These are phyloP conservation scores for Millerozyma acaciae DNA, from an alignment of 805 yeast genomes.

Conservation along the genomic window DNA sequence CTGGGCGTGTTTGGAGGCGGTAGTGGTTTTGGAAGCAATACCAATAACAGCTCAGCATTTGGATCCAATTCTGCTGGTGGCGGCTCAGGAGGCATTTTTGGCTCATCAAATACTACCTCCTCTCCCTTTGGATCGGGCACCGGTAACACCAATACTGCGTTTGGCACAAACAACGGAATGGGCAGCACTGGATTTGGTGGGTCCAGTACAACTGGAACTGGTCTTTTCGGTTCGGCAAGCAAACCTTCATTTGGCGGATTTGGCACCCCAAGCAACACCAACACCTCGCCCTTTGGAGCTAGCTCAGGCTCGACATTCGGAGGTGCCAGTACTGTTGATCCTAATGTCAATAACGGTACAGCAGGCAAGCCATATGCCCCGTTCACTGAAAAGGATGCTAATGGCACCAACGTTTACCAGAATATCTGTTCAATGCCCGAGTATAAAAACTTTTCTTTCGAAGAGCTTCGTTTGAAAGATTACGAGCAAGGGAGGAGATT, in stretches of 20 bases:
- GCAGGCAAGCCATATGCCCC: slow-evolving; percentile 67
- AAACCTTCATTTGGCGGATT: slow-evolving; percentile 21
- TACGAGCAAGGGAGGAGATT: slow-evolving; percentile 68
- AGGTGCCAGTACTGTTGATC: slow-evolving; percentile 18
- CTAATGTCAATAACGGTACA: slow-evolving; percentile 58
- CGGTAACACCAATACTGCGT: slow-evolving; percentile 6
- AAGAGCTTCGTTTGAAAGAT: slow-evolving; percentile 87
- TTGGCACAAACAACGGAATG: slow-evolving; percentile 12
- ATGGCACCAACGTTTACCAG: slow-evolving; percentile 56
- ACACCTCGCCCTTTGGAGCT: slow-evolving; percentile 21
- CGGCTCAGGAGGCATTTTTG: slow-evolving; percentile 23
- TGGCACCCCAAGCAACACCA: slow-evolving; percentile 22
- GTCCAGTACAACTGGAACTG: slow-evolving; percentile 7
- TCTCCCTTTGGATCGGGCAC: slow-evolving; percentile 26
- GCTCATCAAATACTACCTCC: slow-evolving; percentile 18
- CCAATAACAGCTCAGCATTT: slow-evolving; percentile 21
- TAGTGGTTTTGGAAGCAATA: slow-evolving; percentile 20
- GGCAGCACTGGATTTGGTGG: slow-evolving; percentile 18
- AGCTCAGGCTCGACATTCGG: slow-evolving; percentile 14
- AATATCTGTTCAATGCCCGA: slow-evolving; percentile 87
- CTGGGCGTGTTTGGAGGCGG: slow-evolving; percentile 23
- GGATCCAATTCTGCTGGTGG: slow-evolving; percentile 13
- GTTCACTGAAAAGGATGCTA: slow-evolving; percentile 67
- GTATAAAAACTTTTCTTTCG: slow-evolving; percentile 74
- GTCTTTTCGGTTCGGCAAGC: slow-evolving; percentile 16